Percentiles rank a stretch among this genome's conserved stretches.
These are phyloP conservation scores for Cryptococcus amylolentus DNA, from an alignment of 1,284 basidiomycete genomes.

Conservation along the genomic window DNA sequence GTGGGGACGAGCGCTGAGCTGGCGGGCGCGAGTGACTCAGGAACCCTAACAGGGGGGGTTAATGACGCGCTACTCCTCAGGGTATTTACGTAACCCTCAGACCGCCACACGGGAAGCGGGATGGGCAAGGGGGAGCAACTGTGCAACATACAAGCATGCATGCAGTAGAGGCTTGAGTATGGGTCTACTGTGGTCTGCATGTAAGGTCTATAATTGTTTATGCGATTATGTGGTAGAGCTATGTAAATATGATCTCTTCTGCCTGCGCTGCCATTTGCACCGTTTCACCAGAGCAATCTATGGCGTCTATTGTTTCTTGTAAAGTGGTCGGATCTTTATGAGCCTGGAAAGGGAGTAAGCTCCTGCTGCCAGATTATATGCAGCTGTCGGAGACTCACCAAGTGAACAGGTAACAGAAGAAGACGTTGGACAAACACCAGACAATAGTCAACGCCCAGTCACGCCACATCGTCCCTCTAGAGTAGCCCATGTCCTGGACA, in stretches of 20 bases:
- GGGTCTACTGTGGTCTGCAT: too few species aligned
- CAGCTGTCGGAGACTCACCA: neutral
- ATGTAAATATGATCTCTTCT: too few species aligned
- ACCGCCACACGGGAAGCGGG: neutral
- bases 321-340: neutral
- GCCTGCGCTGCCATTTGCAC: too few species aligned
- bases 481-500: too few species aligned
- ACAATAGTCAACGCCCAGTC: neutral
- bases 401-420: neutral
- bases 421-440: neutral
- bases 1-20: neutral
- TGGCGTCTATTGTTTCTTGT: neutral
- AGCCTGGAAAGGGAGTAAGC: neutral
- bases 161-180: too few species aligned
- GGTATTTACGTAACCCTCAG: neutral
- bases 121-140: neutral
- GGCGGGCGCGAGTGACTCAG: neutral
- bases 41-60: neutral
- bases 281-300: too few species aligned
- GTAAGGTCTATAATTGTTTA: too few species aligned
- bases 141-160: too few species aligned
- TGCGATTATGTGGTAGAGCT: too few species aligned
- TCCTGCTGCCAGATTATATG: neutral
- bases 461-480: too few species aligned
- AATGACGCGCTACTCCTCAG: constrained; percentile 6